Conservation (phyloP, 2,329 filamentous ascomycete species). For the Neofusicoccum kwambonambiense region DNA sequence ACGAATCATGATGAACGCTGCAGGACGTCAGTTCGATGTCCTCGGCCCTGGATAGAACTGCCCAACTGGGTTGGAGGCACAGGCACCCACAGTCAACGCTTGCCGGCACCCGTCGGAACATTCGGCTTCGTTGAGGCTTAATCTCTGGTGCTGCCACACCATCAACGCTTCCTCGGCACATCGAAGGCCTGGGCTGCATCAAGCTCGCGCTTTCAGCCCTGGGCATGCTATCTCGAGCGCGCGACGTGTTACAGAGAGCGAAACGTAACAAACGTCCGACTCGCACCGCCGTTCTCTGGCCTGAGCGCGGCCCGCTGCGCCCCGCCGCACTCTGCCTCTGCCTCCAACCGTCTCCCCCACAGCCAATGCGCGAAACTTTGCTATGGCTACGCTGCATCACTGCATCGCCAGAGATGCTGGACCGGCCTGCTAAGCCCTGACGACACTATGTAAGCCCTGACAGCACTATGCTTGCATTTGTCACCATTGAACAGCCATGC, state of each 20-base stretch:
- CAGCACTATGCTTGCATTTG: too few species aligned
- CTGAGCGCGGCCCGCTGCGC: neutral
- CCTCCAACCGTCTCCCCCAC: neutral
- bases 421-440: too few species aligned
- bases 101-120: neutral
- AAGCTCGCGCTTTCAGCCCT: neutral
- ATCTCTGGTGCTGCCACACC: too few species aligned
- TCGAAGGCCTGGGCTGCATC: neutral
- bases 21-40: too few species aligned
- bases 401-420: neutral
- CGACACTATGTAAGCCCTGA: too few species aligned
- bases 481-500: too few species aligned
- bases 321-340: too few species aligned
- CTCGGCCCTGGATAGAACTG: too few species aligned
- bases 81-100: too few species aligned
- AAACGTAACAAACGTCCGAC: neutral
- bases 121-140: conserved; percentile 4
- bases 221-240: neutral
- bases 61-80: too few species aligned
- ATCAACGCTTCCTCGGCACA: neutral
- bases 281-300: neutral
- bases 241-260: neutral
- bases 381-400: neutral
- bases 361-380: neutral
- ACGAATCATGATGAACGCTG: too few species aligned